Evolutionary conservation across 805 yeast species (phyloP).

Genomic region (Metschnikowia cubensis): DNA sequence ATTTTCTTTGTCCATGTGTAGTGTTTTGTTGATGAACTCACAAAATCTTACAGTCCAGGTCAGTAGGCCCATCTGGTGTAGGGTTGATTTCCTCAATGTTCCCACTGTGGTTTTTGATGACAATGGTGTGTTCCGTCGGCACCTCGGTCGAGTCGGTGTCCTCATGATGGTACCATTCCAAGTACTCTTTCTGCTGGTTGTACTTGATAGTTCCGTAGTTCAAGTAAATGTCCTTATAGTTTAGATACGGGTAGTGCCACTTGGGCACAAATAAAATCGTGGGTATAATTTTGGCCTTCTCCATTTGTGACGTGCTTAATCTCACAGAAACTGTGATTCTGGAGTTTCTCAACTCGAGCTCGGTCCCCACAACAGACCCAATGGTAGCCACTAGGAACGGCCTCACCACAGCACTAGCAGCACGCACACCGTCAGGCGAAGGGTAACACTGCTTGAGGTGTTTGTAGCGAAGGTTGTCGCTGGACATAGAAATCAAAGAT

Average conservation of each 20-base stretch:
- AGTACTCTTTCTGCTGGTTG: constrained; percentile 47
- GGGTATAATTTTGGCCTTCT: constrained; percentile 25
- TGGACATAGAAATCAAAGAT: constrained; percentile 11
- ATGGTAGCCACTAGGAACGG: constrained; percentile 67
- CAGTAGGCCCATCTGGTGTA: not conserved
- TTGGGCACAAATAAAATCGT: constrained; percentile 67
- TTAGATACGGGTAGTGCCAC: constrained; percentile 58
- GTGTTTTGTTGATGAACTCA: not conserved
- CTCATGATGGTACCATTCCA: constrained; percentile 67
- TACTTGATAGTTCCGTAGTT: constrained; percentile 55
- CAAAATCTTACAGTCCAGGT: not conserved
- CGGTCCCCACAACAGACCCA: constrained; percentile 54
- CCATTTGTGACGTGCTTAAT: constrained; percentile 4
- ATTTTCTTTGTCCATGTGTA: not conserved
- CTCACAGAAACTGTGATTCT: constrained; percentile 47
- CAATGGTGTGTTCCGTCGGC: constrained; percentile 26
- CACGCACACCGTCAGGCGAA: constrained; percentile 64
- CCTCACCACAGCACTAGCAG: constrained; percentile 67
- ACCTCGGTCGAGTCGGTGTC: constrained; percentile 10
- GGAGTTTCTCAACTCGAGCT: constrained; percentile 52
- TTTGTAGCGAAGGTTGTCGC: constrained; percentile 17
- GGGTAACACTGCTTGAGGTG: constrained; percentile 36
- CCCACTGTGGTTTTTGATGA: constrained; percentile 38
- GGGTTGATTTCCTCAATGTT: constrained; percentile 23
- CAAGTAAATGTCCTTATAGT: constrained; percentile 45